Evolutionary conservation across 2,329 filamentous ascomycete genomes (phyloP).

Genomic region (Botrytis porri): DNA sequence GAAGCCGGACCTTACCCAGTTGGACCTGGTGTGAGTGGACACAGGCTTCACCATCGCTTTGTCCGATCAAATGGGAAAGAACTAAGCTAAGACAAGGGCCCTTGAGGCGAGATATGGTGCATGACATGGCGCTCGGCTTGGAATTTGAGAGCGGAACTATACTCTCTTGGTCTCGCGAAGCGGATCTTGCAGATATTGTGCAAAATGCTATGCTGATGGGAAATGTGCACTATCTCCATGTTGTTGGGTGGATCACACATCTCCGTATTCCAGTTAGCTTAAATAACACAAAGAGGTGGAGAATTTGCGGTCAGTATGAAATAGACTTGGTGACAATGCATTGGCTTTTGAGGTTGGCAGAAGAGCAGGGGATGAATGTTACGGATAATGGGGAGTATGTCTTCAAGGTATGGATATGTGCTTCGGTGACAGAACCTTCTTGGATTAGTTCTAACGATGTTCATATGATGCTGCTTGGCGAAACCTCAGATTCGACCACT

Average conservation of each 20-base stretch:
- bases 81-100: fast-evolving
- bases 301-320: fast-evolving
- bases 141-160: background rate
- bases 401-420: background rate
- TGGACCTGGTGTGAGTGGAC: background rate
- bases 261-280: fast-evolving
- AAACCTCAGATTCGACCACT: background rate
- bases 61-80: fast-evolving
- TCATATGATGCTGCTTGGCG: background rate
- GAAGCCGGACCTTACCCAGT: background rate
- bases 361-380: background rate
- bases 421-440: no score
- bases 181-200: background rate
- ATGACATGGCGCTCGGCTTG: fast-evolving
- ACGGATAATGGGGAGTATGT: background rate
- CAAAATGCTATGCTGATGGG: background rate
- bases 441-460: no score
- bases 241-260: fast-evolving
- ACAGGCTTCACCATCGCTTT: background rate
- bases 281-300: fast-evolving
- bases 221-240: fast-evolving
- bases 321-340: fast-evolving
- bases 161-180: background rate
- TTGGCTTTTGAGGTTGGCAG: background rate
- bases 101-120: fast-evolving